Evolutionary conservation across 2,329 filamentous ascomycete genomes (phyloP), one percentile per base, ranked within the genome.

Genomic region (Sporothrix curviconia): DNA sequence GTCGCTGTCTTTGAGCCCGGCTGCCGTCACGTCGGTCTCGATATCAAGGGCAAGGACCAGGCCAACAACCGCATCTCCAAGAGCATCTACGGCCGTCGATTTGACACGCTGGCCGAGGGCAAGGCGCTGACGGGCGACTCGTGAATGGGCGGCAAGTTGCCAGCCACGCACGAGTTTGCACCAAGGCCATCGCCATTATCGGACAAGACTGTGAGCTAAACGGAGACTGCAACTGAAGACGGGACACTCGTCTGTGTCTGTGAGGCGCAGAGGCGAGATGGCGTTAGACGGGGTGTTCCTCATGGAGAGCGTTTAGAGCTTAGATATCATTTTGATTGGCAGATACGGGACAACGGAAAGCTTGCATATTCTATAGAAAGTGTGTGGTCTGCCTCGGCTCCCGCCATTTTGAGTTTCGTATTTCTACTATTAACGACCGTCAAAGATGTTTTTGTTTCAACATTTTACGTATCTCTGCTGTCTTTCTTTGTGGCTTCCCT

Each of bases 1-100:
- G n/a, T n/a, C n/a, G n/a, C n/a, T n/a, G n/a, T 97, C 80, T 99
- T 99, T 80, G 94, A 99, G 81, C 94, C 94, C 68, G 94, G 99
- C 69, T 94, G 99, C 81, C 83, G 83, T 9, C 82, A 78, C 28
- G 83, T n/a, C n/a, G n/a, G 82, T 0, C 83, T 82, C 3, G 84
- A 86, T 61, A 86, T 87, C 56, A 80, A 80, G 1, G 83, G 84
- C 3, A 91, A 96, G 84, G 88, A 84, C 65, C 87, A 97, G 66
- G 94, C 94, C 70, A 99, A 99, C 84, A n/a, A n/a, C n/a, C n/a
- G n/a, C n/a, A n/a, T n/a, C n/a, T n/a, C n/a, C n/a, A n/a, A n/a
- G n/a, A n/a, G n/a, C n/a, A n/a, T n/a, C n/a, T n/a, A n/a, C n/a
- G n/a, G n/a, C n/a, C n/a, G n/a, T n/a, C n/a, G n/a, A n/a, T 97